Base-by-base conservation (phyloP, 1,139 yeast species). In the Saccharomyces hybrid region DNA sequence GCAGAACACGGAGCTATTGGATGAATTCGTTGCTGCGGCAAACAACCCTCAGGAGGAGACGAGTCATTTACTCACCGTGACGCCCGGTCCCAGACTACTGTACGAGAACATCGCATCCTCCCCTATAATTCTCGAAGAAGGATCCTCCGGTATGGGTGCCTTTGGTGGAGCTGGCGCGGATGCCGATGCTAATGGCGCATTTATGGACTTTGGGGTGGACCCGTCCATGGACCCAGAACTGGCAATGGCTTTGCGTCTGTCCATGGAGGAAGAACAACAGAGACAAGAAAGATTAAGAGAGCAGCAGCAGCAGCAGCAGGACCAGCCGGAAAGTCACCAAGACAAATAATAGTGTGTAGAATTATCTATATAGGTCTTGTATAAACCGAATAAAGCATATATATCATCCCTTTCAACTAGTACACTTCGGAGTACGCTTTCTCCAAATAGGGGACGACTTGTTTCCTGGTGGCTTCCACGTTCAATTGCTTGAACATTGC, bases 221-320 rank as follows among this genome's bases (percentile, higher is more conserved):
- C 95, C 97, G 30, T 84, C 85, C 61, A 88, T 88, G 83, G 99
- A 93, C 65, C 99, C 99, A 27, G 99, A 95, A 71, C 81, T 93
- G 67, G 99, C 98, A 1, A 79, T 93, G 76, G 99, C 98, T 0
- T 80, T 93, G 52, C 73, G 76, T 62, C 54, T 74, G 52, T 74
- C 77, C 0, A 64, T 74, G 67, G 76, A 74, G 53, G 77, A 74
- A 57, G 77, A 74, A 57, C 75, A 73, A 54, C 74, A 73, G 41
- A 72, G 76, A 66, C 77, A 74, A 54, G 71, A 68, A 51, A 63
- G 72, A 54, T 53, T 67, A 52, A 67, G 72, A 55, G n/a, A n/a
- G n/a, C 70, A 67, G 50, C 63, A 63, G 47, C 63, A 64, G 54
- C 48, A 48, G 27, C 49, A 44, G n/a, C 55, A 54, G 34, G 44